Conservation (phyloP, 129 eudicot genomes). For the Ambrosia artemisiifolia region DNA sequence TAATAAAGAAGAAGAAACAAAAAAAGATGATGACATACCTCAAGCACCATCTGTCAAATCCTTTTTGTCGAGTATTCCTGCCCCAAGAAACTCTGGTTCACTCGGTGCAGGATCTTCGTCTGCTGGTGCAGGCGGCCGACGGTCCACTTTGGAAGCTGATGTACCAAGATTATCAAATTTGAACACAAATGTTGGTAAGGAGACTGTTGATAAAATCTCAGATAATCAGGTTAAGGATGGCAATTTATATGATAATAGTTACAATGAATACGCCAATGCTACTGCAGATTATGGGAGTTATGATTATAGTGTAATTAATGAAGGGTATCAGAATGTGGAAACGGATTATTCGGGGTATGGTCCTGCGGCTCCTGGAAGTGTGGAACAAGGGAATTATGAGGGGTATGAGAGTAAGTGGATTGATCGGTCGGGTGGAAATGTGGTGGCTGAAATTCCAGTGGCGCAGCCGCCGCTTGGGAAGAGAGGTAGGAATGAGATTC, state of each 20-base stretch:
- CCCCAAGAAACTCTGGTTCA: conserved; percentile 58
- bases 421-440: conserved; percentile 37
- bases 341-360: conserved; percentile 37
- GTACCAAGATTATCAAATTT: conserved; percentile 21
- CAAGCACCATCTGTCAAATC: conserved; percentile 52
- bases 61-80: conserved; percentile 66
- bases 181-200: conserved; percentile 15
- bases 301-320: conserved; percentile 37
- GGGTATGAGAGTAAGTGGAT: conserved; percentile 54
- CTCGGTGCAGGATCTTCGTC: conserved; percentile 57
- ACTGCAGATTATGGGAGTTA: conserved; percentile 33
- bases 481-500: conserved; percentile 76
- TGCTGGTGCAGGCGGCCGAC: conserved; percentile 51
- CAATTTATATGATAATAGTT: background rate
- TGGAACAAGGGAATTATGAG: conserved; percentile 26
- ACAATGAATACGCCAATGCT: conserved; percentile 18
- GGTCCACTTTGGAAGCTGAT: conserved; percentile 56
- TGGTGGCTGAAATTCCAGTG: conserved; percentile 32
- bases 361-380: conserved; percentile 32
- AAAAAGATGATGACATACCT: conserved; percentile 18
- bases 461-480: conserved; percentile 41
- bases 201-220: background rate
- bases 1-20: conserved; percentile 33
- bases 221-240: conserved; percentile 17
- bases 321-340: conserved; percentile 29